These are phyloP conservation scores for Spinacia oleracea DNA, from an alignment of 179 eudicot species.

Conservation along the genomic window DNA sequence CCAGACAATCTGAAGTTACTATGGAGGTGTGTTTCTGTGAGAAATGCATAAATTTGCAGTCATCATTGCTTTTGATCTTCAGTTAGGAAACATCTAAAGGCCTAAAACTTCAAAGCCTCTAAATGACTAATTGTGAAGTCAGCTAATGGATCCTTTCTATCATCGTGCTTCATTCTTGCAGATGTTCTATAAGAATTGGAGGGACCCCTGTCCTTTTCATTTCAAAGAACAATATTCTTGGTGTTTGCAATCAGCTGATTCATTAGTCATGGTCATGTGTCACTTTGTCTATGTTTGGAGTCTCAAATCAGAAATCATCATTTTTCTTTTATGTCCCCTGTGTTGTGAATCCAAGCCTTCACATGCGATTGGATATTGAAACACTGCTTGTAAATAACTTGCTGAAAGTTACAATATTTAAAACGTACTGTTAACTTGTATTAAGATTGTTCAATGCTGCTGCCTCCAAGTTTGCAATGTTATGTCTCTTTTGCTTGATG, in stretches of 20 bases:
- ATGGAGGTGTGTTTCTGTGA: conserved; percentile 10
- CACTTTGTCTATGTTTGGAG: background rate
- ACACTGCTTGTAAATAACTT: background rate
- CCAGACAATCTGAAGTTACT: conserved; percentile 16
- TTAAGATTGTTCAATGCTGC: background rate
- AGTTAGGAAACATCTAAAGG: background rate
- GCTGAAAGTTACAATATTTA: background rate
- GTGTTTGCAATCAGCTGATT: no score
- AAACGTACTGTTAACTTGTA: no score
- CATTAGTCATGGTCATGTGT: background rate
- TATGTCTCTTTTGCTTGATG: background rate
- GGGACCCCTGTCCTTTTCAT: background rate
- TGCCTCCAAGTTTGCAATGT: background rate
- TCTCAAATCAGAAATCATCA: background rate
- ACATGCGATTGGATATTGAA: background rate
- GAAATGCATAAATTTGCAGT: background rate
- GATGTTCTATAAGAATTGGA: background rate
- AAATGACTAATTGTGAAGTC: background rate
- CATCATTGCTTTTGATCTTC: background rate
- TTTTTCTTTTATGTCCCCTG: background rate
- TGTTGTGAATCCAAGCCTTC: background rate
- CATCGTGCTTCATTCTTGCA: background rate
- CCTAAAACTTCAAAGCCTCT: background rate
- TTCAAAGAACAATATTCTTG: background rate
- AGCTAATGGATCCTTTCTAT: background rate